Base-by-base conservation (phyloP, 331 rosid species). In the Arachis monticola region DNA sequence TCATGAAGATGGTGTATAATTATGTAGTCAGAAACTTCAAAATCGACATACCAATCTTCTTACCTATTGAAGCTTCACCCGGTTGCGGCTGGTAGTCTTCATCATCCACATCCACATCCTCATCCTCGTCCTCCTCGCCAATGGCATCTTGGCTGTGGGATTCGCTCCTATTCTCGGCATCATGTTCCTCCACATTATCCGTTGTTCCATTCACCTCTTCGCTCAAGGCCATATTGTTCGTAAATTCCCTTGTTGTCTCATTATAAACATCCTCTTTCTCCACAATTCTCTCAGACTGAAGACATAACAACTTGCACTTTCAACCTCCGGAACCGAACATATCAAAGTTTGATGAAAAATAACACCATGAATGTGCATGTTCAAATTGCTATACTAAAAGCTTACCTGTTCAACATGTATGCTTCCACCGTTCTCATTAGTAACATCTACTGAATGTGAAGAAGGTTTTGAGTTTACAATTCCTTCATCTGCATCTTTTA, bases 201-300 rank as follows among this genome's bases (percentile, higher is more conserved):
- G 86, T 86, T 10, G 93, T 87, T 58, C 96, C 97, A 11, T 90
- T 92, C 81, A 90, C 98, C 95, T 91, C 99, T 80, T 94, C 99
- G 77, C 99, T 92, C 84, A 86, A 13, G 60, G 84, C 85, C 27
- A 67, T 22, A 65, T 78, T 59, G 64, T 70, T 87, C 9, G 12
- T 79, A 27, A 57, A 10, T 17, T 60, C 69, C 72, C 83, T 78
- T 2, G 74, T 68, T 10, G 69, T 69, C 77, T 83, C 89, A 27
- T 65, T 89, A 68, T 75, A 72, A 53, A 64, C 86, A 41, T 81
- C 91, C 44, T 81, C 84, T 7, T 55, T 59, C 47, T 82, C 87
- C 56, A 72, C 90, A 60, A 68, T 69, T 66, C 79, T 81, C 75
- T 76, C 81, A 48, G 87, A 82, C 97, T 90, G 88, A 50, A 67